Base-by-base conservation (phyloP, 164 flowering plant genomes). In the Vitis rupestris region DNA sequence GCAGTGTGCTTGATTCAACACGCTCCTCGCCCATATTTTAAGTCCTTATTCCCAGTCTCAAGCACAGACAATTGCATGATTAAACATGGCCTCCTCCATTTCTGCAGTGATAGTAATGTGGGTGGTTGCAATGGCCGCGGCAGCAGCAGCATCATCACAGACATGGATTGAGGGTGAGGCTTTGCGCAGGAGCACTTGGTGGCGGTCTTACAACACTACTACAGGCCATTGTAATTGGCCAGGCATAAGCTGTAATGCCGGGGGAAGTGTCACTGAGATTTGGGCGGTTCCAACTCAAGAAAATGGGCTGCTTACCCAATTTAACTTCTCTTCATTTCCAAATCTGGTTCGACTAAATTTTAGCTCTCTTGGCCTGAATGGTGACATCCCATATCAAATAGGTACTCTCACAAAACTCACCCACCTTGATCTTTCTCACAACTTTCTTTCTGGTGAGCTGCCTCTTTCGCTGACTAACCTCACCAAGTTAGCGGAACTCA, bases 381-480 rank as follows among this genome's bases (percentile, higher is more conserved):
- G 74, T 8, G 59, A 29, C 31, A 71, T 71, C 47, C 59, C 74
- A 29, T 3, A 11, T 2, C 48, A 68, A 10, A 50, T 68, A 11
- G 57, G 64, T 29, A 27, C 27, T 27, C 71, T 59, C 5, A 50
- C 71, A 14, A 59, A 68, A 49, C 71, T 68, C 64, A 59, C 54
- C 3, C 9, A 58, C 59, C 74, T 57, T 17, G 30, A 64, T 12
- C 64, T 64, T 8, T 49, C 68, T 1, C 3, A 2, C 3, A 64
- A 71, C 13, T 1, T 27, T 57, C 56, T 64, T 1, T 16, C 63
- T 15, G 74, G 68, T 63, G 53, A 63, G 27, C 7, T 70, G 0
- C 65, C 65, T 60, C 55, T 61, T 60, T 51, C 63, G 5, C 47
- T 62, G 0, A 14, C 15, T 54, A 59, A 67, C 10, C 61, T 61